Percentiles rank a stretch among this genome's conserved stretches.
Evolutionary conservation across 78 protist species (phyloP).

Genomic region (Dictyostelium brefeldianum): DNA sequence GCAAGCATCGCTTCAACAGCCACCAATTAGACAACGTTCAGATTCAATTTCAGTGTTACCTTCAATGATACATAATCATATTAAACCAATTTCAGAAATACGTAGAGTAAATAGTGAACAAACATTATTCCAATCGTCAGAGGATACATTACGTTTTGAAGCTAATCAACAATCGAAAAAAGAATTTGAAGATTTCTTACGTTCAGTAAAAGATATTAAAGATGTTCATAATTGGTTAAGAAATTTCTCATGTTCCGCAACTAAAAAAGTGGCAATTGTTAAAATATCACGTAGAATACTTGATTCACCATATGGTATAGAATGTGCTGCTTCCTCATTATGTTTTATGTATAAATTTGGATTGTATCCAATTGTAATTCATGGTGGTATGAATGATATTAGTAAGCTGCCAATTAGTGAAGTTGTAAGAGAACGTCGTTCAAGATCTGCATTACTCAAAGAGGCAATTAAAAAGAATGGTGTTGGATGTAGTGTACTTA

Average conservation of each 20-base stretch:
- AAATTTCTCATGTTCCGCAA: conserved; percentile 26
- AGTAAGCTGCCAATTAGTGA: conserved; percentile 14
- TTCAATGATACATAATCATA: neutral
- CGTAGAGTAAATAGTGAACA: conserved; percentile 50
- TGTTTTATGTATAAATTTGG: conserved; percentile 76
- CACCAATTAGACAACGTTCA: conserved; percentile 17
- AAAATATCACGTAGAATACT: conserved; percentile 50
- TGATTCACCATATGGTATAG: conserved; percentile 60
- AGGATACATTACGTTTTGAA: conserved; percentile 42
- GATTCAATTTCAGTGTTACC: conserved; percentile 32
- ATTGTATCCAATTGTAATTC: conserved; percentile 52
- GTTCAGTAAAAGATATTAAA: conserved; percentile 64
- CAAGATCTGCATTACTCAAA: conserved; percentile 16
- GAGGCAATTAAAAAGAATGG: conserved; percentile 76
- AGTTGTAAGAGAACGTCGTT: conserved; percentile 46
- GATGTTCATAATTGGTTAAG: conserved; percentile 64
- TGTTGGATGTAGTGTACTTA: conserved; percentile 47
- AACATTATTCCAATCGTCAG: conserved; percentile 37
- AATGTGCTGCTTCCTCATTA: conserved; percentile 36
- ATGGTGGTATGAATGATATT: conserved; percentile 73
- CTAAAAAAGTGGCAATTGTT: conserved; percentile 58
- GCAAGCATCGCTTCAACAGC: neutral
- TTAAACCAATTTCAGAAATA: conserved; percentile 35
- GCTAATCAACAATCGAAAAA: conserved; percentile 46
- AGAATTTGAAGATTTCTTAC: conserved; percentile 62